A percentile compares a stretch with the other conserved stretches of the same genome.
These are phyloP conservation scores for Myxozyma lipomycoides DNA, from an alignment of 805 yeast genomes.

Conservation along the genomic window DNA sequence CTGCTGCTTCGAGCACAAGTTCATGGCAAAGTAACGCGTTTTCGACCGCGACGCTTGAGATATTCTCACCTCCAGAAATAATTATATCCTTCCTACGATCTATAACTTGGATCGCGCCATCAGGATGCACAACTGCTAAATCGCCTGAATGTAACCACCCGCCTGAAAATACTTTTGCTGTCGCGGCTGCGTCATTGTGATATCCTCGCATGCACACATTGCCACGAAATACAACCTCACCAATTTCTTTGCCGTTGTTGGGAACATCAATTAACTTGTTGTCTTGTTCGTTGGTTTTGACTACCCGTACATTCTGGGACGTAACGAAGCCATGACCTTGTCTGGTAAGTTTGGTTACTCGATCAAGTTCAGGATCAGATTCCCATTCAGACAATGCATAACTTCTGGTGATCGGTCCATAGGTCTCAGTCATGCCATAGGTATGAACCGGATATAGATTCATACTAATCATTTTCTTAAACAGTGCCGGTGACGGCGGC, in stretches of 20 bases:
- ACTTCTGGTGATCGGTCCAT: conserved; percentile 37
- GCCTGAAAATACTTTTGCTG: conserved; percentile 34
- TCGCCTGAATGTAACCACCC: conserved; percentile 34
- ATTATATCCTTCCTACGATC: conserved; percentile 40
- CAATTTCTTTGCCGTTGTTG: conserved; percentile 35
- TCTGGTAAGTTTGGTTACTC: conserved; percentile 33
- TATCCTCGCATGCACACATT: conserved; percentile 37
- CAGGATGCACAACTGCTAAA: conserved; percentile 37
- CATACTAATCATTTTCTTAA: conserved; percentile 35
- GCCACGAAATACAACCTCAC: conserved; percentile 38
- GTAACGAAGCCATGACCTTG: conserved; percentile 38
- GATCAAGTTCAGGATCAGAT: conserved; percentile 31
- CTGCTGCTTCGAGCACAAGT: conserved; percentile 36
- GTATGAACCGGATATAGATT: conserved; percentile 38
- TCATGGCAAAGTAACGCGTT: conserved; percentile 32
- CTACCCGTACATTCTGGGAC: conserved; percentile 33
- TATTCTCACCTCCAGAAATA: conserved; percentile 40
- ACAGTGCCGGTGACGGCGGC: conserved; percentile 38
- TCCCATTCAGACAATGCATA: conserved; percentile 37
- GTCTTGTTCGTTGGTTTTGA: conserved; percentile 19
- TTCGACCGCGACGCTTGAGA: conserved; percentile 39
- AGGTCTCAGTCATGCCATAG: conserved; percentile 40
- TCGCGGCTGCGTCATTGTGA: conserved; percentile 36
- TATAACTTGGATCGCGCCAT: conserved; percentile 36
- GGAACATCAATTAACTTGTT: conserved; percentile 30